These are phyloP conservation scores for Xylariaceae sp. DNA, from an alignment of 2,329 filamentous ascomycete species.

Conservation along the genomic window DNA sequence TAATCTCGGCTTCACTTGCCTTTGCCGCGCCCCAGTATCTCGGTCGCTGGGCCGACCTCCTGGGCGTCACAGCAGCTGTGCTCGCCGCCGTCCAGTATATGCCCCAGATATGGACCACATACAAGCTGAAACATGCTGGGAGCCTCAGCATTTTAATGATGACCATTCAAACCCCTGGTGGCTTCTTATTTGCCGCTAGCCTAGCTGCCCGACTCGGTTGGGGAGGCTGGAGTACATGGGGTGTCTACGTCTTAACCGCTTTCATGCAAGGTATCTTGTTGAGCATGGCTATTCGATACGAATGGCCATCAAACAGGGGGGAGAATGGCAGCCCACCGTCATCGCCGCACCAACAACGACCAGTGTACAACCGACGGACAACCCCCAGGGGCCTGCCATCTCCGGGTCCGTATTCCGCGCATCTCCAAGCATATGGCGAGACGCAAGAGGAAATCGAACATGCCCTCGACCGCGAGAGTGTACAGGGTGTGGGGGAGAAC, in stretches of 20 bases:
- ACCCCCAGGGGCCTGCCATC: conserved; percentile 30
- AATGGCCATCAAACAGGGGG: conserved; percentile 34
- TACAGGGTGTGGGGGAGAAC: conserved; percentile 31
- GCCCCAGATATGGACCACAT: conserved; percentile 92
- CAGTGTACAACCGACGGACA: conserved; percentile 29
- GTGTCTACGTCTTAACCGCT: conserved; percentile 83
- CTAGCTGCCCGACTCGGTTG: conserved; percentile 72
- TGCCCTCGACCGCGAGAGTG: conserved; percentile 31
- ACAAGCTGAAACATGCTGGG: conserved; percentile 75
- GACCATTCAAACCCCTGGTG: conserved; percentile 93
- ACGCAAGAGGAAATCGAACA: conserved; percentile 32
- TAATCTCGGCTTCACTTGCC: conserved; percentile 64
- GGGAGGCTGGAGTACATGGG: conserved; percentile 92
- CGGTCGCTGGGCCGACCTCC: conserved; percentile 74
- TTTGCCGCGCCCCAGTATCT: conserved; percentile 58
- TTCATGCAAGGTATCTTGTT: conserved; percentile 77
- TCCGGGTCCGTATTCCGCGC: conserved; percentile 31
- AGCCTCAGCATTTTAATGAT: conserved; percentile 96
- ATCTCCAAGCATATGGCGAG: conserved; percentile 31
- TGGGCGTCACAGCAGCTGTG: conserved; percentile 72
- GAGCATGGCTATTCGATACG: conserved; percentile 73
- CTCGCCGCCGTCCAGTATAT: conserved; percentile 88
- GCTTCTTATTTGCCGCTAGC: conserved; percentile 82
- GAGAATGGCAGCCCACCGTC: conserved; percentile 18
- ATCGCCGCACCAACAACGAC: conserved; percentile 22